These are phyloP conservation scores for Dalechampia spathulata DNA, from an alignment of 441 rosid species.

Conservation along the genomic window DNA sequence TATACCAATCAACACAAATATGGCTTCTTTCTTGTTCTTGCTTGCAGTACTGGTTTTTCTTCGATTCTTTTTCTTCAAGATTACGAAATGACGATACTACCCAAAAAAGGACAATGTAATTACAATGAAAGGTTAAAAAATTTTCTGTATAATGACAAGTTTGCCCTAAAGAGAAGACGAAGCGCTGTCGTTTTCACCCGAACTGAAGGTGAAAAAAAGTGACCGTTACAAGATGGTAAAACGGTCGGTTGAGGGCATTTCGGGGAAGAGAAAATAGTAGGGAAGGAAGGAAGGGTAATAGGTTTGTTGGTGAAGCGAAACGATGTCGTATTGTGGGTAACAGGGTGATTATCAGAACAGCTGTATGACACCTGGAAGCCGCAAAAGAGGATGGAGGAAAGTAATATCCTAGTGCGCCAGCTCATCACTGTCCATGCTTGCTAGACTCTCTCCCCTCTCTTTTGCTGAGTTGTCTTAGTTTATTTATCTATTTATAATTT, in stretches of 20 bases:
- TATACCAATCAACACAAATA: neutral
- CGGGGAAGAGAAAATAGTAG: neutral
- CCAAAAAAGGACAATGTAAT: neutral
- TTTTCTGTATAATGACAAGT: constrained; percentile 12
- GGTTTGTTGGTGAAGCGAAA: neutral
- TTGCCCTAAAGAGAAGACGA: neutral
- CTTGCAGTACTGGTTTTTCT: neutral
- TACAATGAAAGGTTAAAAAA: neutral
- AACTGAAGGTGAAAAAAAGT: constrained; percentile 1
- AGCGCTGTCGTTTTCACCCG: too few relatives aligned
- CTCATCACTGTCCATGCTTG: constrained; percentile 16
- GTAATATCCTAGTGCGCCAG: constrained; percentile 24
- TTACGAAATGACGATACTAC: neutral
- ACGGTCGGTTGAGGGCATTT: constrained; percentile 24
- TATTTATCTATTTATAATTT: too few relatives aligned
- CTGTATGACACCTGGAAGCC: constrained; percentile 49
- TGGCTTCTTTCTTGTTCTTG: constrained; percentile 2
- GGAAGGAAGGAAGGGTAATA: neutral
- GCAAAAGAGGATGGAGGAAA: constrained; percentile 5
- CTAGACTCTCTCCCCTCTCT: neutral
- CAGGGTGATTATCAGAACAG: constrained; percentile 14
- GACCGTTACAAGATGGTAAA: constrained; percentile 27
- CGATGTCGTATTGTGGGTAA: constrained; percentile 16
- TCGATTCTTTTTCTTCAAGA: neutral
- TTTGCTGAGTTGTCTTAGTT: neutral